These are phyloP conservation scores for Pterocarpus santalinus DNA, from an alignment of 306 rosid species.

Conservation along the genomic window DNA sequence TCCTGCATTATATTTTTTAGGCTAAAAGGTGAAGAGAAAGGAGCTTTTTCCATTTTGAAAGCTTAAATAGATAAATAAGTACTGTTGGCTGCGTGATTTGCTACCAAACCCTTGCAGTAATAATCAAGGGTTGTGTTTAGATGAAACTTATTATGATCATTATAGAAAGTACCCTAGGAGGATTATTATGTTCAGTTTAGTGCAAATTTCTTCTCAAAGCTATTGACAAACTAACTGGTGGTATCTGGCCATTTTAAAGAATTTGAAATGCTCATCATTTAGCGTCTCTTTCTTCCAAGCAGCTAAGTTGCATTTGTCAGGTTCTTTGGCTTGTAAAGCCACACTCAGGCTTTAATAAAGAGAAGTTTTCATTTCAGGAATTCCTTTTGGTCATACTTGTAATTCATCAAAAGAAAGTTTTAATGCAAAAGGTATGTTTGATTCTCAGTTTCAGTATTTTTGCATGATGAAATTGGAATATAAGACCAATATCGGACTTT, in stretches of 20 bases:
- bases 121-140: slow-evolving; percentile 33
- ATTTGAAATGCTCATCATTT: slow-evolving; percentile 29
- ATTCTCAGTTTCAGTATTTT: slow-evolving; percentile 49
- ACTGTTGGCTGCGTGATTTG: slow-evolving; percentile 31
- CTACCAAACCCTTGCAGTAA: slow-evolving; percentile 24
- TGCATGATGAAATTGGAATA: slow-evolving; percentile 45
- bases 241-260: slow-evolving; percentile 43
- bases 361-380: slow-evolving; percentile 85
- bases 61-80: slow-evolving; percentile 31
- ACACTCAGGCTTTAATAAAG: slow-evolving; percentile 60
- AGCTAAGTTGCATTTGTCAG: slow-evolving; percentile 48
- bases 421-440: slow-evolving; percentile 88
- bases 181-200: slow-evolving; percentile 38
- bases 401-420: slow-evolving; percentile 83
- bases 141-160: slow-evolving; percentile 36
- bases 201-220: slow-evolving; percentile 44
- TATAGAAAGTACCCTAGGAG: slow-evolving; percentile 24
- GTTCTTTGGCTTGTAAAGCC: slow-evolving; percentile 56
- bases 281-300: slow-evolving; percentile 42
- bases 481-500: slow-evolving; percentile 28
- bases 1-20: background rate
- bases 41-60: slow-evolving; percentile 33
- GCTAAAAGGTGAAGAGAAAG: slow-evolving; percentile 39
- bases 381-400: slow-evolving; percentile 82
- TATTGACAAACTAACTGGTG: slow-evolving; percentile 13